Percentiles rank a stretch among this genome's conserved stretches.
phyloP scores from a whole-genome alignment of 2,329 filamentous ascomycete species.

The Fusarium sp. region DNA sequence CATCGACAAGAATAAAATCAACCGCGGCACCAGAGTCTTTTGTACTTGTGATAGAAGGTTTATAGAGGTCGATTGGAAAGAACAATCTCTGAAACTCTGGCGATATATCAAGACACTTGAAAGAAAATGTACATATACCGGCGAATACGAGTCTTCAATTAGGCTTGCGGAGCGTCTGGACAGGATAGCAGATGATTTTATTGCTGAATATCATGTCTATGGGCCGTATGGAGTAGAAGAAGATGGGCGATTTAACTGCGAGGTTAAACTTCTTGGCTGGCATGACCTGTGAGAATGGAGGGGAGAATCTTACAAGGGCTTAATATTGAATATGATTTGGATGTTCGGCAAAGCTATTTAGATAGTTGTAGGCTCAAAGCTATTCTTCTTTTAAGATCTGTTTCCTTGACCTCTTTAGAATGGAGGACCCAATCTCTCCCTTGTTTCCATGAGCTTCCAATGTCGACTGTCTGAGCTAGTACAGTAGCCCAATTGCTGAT shows the following conservation, averaged over 20 bases:
- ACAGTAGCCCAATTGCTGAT: not conserved
- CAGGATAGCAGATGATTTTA: too few species aligned
- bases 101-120: not conserved
- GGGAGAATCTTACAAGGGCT: not conserved
- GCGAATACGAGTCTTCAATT: too few species aligned
- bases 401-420: too few species aligned
- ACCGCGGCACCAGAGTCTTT: not conserved
- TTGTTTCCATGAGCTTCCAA: not conserved
- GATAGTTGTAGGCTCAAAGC: not conserved
- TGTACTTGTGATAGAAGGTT: not conserved
- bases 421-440: not conserved
- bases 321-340: not conserved
- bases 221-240: not conserved
- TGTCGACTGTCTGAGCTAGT: not conserved
- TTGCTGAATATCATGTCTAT: not conserved
- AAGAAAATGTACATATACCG: too few species aligned
- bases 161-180: too few species aligned
- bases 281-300: not conserved
- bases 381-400: not conserved
- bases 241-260: not conserved
- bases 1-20: too few species aligned
- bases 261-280: not conserved
- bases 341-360: not conserved
- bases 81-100: not conserved
- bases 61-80: accelerated